These are phyloP conservation scores for Pachysandra terminalis DNA, from an alignment of 164 flowering plant species.

Conservation along the genomic window DNA sequence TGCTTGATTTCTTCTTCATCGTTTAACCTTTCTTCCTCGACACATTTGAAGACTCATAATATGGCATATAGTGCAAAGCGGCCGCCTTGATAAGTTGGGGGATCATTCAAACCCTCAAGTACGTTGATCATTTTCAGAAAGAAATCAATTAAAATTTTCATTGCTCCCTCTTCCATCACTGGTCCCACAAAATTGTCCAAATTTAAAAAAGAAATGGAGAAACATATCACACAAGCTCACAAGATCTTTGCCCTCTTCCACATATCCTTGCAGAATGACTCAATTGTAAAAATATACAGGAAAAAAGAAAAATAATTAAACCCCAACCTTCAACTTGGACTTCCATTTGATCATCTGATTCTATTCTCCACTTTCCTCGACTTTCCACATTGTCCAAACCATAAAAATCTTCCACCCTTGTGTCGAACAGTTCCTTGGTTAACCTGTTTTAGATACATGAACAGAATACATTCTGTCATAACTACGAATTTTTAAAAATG, in stretches of 20 bases:
- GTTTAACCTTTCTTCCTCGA: too few relatives aligned
- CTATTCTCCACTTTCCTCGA: constrained; percentile 29
- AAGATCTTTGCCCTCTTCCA: not conserved
- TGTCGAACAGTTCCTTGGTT: constrained; percentile 32
- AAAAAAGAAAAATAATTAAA: constrained; percentile 5
- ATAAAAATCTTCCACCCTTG: constrained; percentile 29
- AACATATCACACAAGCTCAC: not conserved
- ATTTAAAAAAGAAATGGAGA: not conserved
- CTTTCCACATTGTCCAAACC: constrained; percentile 52
- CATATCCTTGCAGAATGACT: not conserved
- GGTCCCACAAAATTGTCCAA: not conserved
- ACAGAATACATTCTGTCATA: not conserved
- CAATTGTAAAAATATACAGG: not conserved
- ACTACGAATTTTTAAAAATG: not conserved
- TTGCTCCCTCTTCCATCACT: not conserved
- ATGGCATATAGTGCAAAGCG: too few relatives aligned
- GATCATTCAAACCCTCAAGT: too few relatives aligned
- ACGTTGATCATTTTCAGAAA: too few relatives aligned
- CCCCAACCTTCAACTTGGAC: not conserved
- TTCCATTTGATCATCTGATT: constrained; percentile 25
- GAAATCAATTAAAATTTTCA: not conserved
- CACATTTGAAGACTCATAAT: too few relatives aligned
- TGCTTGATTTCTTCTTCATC: too few relatives aligned
- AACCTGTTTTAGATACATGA: constrained; percentile 27
- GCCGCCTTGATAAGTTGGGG: too few relatives aligned